A percentile compares a stretch with the other conserved stretches of the same genome.
These are phyloP conservation scores for Ceratobasidium papillatum DNA, from an alignment of 1,284 basidiomycete genomes.

Conservation along the genomic window DNA sequence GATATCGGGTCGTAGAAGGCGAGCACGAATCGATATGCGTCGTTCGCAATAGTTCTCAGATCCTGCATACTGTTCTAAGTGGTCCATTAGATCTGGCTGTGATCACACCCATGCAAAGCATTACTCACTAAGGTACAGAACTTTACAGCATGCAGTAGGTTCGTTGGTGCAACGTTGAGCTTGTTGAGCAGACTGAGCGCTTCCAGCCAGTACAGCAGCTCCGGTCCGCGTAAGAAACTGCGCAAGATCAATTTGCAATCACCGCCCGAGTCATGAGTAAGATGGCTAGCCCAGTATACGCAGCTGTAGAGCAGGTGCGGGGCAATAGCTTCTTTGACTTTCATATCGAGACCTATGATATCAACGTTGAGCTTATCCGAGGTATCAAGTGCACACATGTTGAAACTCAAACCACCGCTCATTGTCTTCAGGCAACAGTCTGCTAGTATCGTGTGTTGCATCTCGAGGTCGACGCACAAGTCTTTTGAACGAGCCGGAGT, in stretches of 20 bases:
- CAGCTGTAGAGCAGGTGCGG: background rate
- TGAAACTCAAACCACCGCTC: background rate
- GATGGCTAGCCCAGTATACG: constrained; percentile 22
- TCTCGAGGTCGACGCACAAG: background rate
- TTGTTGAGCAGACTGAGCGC: constrained; percentile 13
- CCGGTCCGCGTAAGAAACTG: background rate
- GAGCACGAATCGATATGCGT: constrained; percentile 13
- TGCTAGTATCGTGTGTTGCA: background rate
- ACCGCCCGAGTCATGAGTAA: background rate
- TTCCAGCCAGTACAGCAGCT: constrained; percentile 36
- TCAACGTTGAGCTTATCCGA: constrained; percentile 12
- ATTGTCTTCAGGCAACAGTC: background rate
- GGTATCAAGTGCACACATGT: constrained; percentile 35
- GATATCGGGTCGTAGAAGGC: constrained; percentile 20
- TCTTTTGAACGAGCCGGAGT: background rate
- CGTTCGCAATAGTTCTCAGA: background rate
- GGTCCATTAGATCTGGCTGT: background rate
- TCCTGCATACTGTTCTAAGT: background rate
- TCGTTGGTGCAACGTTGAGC: background rate
- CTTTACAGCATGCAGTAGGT: background rate
- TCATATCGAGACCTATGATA: background rate
- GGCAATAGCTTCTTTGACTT: background rate
- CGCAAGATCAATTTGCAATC: background rate
- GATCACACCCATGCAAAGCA: background rate
- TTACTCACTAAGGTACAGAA: background rate